Evolutionary conservation across 73 alveolate species (phyloP).

Genomic region (Paramecium octaurelia): DNA sequence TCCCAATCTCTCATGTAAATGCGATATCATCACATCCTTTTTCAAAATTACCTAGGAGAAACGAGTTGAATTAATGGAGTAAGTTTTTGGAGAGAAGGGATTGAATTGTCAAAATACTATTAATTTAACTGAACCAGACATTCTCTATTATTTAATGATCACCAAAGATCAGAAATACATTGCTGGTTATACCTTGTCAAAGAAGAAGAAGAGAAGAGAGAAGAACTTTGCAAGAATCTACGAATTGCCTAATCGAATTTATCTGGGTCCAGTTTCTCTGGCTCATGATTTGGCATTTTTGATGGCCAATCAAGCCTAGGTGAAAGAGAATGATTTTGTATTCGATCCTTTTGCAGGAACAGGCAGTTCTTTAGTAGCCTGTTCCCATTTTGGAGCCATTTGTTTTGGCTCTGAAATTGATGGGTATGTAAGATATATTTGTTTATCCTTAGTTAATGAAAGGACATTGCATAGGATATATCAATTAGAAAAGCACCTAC

Average conservation of each 20-base stretch:
- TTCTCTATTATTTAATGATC: slow-evolving; percentile 67
- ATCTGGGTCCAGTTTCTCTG: slow-evolving; percentile 98
- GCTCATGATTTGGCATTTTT: slow-evolving; percentile 92
- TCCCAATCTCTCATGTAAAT: slow-evolving; percentile 64
- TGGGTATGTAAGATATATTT: not conserved
- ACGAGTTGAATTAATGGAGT: slow-evolving; percentile 73
- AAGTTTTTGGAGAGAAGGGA: slow-evolving; percentile 60
- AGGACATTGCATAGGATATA: slow-evolving; percentile 93
- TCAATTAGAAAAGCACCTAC: slow-evolving; percentile 74
- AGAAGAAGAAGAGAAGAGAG: slow-evolving; percentile 71
- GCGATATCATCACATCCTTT: slow-evolving; percentile 77
- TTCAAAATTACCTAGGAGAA: slow-evolving; percentile 65
- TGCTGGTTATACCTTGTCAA: slow-evolving; percentile 78
- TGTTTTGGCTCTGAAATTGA: slow-evolving; percentile 97
- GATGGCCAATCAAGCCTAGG: slow-evolving; percentile 95
- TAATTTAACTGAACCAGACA: slow-evolving; percentile 83
- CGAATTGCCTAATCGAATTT: slow-evolving; percentile 84
- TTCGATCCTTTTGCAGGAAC: slow-evolving; percentile 99
- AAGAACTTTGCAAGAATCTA: slow-evolving; percentile 79
- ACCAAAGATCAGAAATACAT: slow-evolving; percentile 61
- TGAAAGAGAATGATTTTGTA: slow-evolving; percentile 83
- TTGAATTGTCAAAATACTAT: slow-evolving; percentile 77
- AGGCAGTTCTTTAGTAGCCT: slow-evolving; percentile 93
- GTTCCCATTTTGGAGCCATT: slow-evolving; percentile 82
- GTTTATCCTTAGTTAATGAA: slow-evolving; percentile 80